phyloP scores from a whole-genome alignment of 2,329 filamentous ascomycete species.

The Fusarium sp. region DNA sequence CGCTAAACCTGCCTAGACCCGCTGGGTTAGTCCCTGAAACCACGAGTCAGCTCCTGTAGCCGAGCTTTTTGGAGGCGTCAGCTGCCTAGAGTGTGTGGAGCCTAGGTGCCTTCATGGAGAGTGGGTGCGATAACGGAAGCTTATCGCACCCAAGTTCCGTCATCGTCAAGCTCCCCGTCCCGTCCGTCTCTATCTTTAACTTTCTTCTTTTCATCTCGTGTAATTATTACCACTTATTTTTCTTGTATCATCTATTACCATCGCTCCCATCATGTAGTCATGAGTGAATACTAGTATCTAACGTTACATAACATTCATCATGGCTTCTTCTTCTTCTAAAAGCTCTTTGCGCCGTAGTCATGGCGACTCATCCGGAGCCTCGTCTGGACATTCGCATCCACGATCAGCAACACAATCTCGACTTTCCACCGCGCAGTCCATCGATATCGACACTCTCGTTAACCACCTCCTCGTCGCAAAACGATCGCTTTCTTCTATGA shows the following conservation, averaged over 20 bases:
- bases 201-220: conserved; percentile 18
- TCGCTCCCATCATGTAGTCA: conserved; percentile 42
- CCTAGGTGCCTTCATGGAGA: background rate
- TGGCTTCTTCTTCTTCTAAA: conserved; percentile 51
- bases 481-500: conserved; percentile 85
- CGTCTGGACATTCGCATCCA: conserved; percentile 48
- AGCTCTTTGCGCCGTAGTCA: conserved; percentile 53
- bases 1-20: conserved; percentile 9
- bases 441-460: conserved; percentile 79
- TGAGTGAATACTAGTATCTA: conserved; percentile 18
- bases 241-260: conserved; percentile 9
- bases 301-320: conserved; percentile 32
- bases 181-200: background rate
- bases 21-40: conserved; percentile 14
- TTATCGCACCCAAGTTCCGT: conserved; percentile 37
- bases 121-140: conserved; percentile 39
- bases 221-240: background rate
- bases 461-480: conserved; percentile 88
- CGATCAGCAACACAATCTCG: conserved; percentile 47
- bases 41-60: conserved; percentile 26
- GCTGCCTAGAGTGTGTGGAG: conserved; percentile 26
- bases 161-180: conserved; percentile 34
- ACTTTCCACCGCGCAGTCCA: conserved; percentile 40
- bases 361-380: conserved; percentile 51
- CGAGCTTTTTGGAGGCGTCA: conserved; percentile 24